Evolutionary conservation across 495 filamentous ascomycete genomes (phyloP).

Genomic region (Sabuloglossum arenarium): DNA sequence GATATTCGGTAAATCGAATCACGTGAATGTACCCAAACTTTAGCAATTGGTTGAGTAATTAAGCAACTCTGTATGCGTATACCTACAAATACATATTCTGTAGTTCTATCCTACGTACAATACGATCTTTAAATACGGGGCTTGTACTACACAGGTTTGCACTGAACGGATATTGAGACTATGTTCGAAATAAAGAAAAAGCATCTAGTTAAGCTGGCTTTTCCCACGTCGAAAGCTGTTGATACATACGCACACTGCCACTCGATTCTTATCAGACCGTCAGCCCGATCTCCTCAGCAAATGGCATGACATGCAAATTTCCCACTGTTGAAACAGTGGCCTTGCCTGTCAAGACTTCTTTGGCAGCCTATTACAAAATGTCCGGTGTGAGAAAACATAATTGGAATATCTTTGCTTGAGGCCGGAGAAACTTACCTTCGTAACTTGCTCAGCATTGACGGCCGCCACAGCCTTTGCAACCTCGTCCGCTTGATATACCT

Average conservation of each 20-base stretch:
- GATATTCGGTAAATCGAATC: not conserved
- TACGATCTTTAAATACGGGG: too few species aligned
- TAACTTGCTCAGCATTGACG: slow-evolving; percentile 67
- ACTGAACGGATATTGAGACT: not conserved
- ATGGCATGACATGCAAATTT: slow-evolving; percentile 75
- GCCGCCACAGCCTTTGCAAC: slow-evolving; percentile 55
- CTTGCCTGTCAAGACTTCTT: slow-evolving; percentile 24
- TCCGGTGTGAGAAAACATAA: slow-evolving; percentile 6
- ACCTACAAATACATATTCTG: too few species aligned
- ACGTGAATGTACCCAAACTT: too few species aligned
- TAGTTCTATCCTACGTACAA: too few species aligned
- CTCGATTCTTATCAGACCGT: slow-evolving; percentile 38
- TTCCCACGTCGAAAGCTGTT: slow-evolving; percentile 2
- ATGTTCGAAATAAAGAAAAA: not conserved
- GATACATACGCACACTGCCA: not conserved
- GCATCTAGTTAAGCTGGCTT: not conserved
- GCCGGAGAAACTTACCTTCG: slow-evolving; percentile 44
- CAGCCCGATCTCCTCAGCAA: slow-evolving; percentile 81
- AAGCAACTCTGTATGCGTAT: too few species aligned
- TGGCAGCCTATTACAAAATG: slow-evolving; percentile 7
- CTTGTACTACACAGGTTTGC: too few species aligned
- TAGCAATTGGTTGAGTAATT: too few species aligned
- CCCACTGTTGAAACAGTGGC: slow-evolving; percentile 74
- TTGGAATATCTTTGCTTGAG: slow-evolving; percentile 8
- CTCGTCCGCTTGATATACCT: slow-evolving; percentile 73